A percentile compares a stretch with the other conserved stretches of the same genome.
These are phyloP conservation scores for Lactarius trivialis DNA, from an alignment of 768 basidiomycete genomes.

Conservation along the genomic window DNA sequence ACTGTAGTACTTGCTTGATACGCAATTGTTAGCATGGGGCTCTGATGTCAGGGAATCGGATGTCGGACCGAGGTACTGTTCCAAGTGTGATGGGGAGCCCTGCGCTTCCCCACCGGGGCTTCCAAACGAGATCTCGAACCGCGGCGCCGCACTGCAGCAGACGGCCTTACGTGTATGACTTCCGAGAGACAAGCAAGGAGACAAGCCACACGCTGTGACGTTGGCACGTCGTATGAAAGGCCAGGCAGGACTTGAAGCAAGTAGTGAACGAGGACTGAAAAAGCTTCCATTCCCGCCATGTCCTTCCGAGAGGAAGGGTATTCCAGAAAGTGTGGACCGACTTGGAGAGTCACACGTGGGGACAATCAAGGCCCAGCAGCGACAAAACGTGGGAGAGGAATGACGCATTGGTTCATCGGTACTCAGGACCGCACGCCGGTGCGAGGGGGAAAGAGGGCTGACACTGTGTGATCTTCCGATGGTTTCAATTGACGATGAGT, in stretches of 20 bases:
- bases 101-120: background rate
- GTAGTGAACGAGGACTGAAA: background rate
- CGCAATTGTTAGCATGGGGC: background rate
- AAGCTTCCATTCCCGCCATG: background rate
- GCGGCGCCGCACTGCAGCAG: background rate
- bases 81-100: background rate
- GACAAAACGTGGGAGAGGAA: constrained; percentile 9
- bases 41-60: constrained; percentile 6
- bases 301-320: background rate
- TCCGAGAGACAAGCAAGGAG: background rate
- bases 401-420: constrained; percentile 5
- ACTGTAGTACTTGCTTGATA: background rate
- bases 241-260: background rate
- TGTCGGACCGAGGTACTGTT: constrained; percentile 6
- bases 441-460: background rate
- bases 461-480: background rate
- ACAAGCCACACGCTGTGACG: background rate
- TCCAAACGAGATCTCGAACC: background rate
- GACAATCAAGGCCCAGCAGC: background rate
- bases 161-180: background rate
- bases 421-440: background rate
- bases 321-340: background rate
- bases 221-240: background rate
- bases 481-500: background rate
- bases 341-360: background rate